These are phyloP conservation scores for Vinca major DNA, from an alignment of 305 asterid genomes.

Conservation along the genomic window DNA sequence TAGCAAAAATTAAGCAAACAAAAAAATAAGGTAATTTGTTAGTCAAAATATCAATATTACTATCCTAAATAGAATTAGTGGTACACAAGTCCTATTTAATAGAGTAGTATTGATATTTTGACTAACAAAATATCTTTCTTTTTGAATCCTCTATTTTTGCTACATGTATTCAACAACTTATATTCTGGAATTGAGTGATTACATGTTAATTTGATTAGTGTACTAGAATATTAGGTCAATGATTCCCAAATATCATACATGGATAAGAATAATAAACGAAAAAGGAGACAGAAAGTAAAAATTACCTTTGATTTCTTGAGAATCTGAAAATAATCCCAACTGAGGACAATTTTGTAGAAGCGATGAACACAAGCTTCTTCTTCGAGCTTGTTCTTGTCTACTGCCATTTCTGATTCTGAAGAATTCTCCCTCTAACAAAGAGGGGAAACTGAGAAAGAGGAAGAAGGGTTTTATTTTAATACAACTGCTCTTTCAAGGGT, in stretches of 20 bases:
- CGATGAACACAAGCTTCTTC: conserved; percentile 55
- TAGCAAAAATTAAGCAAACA: no score
- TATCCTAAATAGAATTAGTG: no score
- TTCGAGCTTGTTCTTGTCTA: conserved; percentile 52
- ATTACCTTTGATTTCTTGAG: conserved; percentile 52
- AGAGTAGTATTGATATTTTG: no score
- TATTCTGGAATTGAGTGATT: no score
- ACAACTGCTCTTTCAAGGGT: neutral
- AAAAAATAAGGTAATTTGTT: no score
- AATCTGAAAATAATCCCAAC: conserved; percentile 75
- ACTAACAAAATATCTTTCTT: no score
- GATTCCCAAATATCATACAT: neutral
- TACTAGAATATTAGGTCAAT: no score
- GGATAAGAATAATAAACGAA: neutral
- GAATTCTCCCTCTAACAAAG: neutral
- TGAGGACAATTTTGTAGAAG: conserved; percentile 67
- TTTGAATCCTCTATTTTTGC: no score
- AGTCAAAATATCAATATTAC: no score
- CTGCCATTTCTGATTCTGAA: conserved; percentile 36
- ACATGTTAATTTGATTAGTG: no score
- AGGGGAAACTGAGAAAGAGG: neutral
- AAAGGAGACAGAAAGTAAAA: neutral
- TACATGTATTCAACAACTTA: no score
- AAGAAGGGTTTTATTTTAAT: conserved; percentile 3
- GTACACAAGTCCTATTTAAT: no score